Conservation (phyloP, 371 early-diverging fungal genomes). For the Circinella umbellata region DNA sequence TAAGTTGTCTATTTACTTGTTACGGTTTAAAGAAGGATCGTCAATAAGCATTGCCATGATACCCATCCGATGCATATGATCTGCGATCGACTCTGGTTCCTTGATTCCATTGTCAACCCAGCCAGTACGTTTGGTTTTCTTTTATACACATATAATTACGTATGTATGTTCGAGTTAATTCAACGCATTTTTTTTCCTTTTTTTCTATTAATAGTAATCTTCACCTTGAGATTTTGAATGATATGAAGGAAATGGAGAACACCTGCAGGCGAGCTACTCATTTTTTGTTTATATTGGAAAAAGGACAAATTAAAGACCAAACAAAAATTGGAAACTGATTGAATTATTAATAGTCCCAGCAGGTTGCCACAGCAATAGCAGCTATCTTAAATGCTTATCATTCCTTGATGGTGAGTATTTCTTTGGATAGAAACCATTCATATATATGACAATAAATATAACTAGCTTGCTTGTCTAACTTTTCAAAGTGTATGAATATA, state of each 20-base stretch:
- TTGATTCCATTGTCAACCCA: constrained; percentile 80
- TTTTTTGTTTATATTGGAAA: neutral
- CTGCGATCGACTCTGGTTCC: constrained; percentile 85
- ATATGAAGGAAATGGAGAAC: constrained; percentile 67
- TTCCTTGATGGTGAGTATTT: no score
- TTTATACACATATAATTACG: neutral
- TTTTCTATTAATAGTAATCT: neutral
- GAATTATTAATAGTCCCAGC: neutral
- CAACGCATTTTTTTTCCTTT: no score
- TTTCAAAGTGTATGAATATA: no score
- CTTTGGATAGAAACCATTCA: no score
- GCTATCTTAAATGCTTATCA: no score
- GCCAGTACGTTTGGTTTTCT: constrained; percentile 92
- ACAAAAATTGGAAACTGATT: neutral
- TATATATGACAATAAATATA: no score
- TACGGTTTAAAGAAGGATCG: constrained; percentile 63
- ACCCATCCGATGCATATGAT: constrained; percentile 96
- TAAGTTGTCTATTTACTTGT: constrained; percentile 40
- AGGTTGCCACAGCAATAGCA: no score
- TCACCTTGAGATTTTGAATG: constrained; percentile 72
- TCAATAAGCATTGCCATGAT: constrained; percentile 83
- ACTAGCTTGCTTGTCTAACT: no score
- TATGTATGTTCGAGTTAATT: neutral
- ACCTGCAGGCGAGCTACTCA: constrained; percentile 35
- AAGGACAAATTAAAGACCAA: neutral